Evolutionary conservation across 83 land plant species (phyloP), one percentile per base, ranked within the genome.

Genomic region (Isoetes engelmannii): DNA sequence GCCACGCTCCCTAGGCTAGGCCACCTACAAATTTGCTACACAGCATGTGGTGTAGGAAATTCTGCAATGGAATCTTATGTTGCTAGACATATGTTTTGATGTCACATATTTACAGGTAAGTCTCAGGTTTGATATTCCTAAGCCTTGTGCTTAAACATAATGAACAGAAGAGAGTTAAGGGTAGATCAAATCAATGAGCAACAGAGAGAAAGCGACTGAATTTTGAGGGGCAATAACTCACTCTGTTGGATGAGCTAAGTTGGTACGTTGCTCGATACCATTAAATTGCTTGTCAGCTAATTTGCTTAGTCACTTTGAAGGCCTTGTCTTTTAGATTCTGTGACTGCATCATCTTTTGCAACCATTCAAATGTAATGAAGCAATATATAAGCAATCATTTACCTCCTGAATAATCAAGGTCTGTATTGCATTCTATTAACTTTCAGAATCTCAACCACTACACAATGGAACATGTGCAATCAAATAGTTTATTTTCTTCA

Each of bases 141-240:
- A n/a, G n/a, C 48, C 9, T 37, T 7, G 7, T 44, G 12, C 10
- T 42, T 7, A 63, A 44, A 5, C 6, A 65, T 41, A 6, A 21
- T 20, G 42, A 7, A 61, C 10, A 15, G n/a, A 18, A 56, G 17
- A 13, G 10, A 18, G 6, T 57, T 4, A 56, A 57, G 0, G 20
- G 41, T 10, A 44, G 61, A 28, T n/a, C 13, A 41, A 47, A 44
- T 62, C 10, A 53, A 44, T 7, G 44, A 13, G 41, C n/a, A 61
- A 10, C 79, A 90, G 99, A 74, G 80, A 57, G 99, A 37, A 84
- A 90, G 64, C 75, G 89, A 5, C 44, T 90, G 72, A 96, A 94
- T 73, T 84, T 82, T 70, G 87, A 84, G 48, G 90, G 99, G 99
- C 90, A 79, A 80, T 94, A 7, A 88, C 96, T 1, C 71, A 73